Evolutionary conservation across 1,284 basidiomycete genomes (phyloP).

Genomic region (Calocybe gambosa): DNA sequence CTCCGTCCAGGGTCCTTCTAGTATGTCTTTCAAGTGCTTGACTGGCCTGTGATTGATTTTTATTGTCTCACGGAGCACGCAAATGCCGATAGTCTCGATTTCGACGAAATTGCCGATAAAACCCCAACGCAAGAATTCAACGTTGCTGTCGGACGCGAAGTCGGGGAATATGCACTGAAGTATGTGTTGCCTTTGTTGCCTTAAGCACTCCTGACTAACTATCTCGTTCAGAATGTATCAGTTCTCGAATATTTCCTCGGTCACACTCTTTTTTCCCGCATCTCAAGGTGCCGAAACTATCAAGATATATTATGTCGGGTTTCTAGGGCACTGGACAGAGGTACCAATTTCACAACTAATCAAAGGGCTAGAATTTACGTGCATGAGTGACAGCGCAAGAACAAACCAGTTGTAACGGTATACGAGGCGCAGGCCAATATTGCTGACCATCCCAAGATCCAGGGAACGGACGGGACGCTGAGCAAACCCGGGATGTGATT

Average conservation of each 20-base stretch:
- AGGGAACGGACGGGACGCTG: slow-evolving; percentile 58
- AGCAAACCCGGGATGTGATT: slow-evolving; percentile 34
- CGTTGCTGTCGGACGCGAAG: slow-evolving; percentile 59
- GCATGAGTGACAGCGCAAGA: slow-evolving; percentile 46
- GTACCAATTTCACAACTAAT: slow-evolving; percentile 28
- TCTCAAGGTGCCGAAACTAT: slow-evolving; percentile 68
- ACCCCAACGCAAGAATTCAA: slow-evolving; percentile 64
- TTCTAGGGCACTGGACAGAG: slow-evolving; percentile 74
- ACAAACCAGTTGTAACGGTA: slow-evolving; percentile 64
- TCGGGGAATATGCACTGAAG: slow-evolving; percentile 74
- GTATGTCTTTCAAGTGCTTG: slow-evolving; percentile 32
- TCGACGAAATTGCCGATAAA: slow-evolving; percentile 58
- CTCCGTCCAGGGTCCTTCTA: slow-evolving; percentile 59
- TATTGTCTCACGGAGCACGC: slow-evolving; percentile 49
- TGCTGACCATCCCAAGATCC: slow-evolving; percentile 76
- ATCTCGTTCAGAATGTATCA: slow-evolving; percentile 54
- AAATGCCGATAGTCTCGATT: slow-evolving; percentile 69
- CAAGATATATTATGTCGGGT: slow-evolving; percentile 70
- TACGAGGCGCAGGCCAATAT: slow-evolving; percentile 77
- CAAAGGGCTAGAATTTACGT: not conserved
- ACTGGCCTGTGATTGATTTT: not conserved
- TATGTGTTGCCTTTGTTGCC: slow-evolving; percentile 21
- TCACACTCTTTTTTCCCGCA: slow-evolving; percentile 70
- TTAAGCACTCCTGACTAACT: not conserved
- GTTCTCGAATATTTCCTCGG: slow-evolving; percentile 65